These are phyloP conservation scores for Tylopilus plumbeoviolaceoides DNA, from an alignment of 768 basidiomycete genomes.

Conservation along the genomic window DNA sequence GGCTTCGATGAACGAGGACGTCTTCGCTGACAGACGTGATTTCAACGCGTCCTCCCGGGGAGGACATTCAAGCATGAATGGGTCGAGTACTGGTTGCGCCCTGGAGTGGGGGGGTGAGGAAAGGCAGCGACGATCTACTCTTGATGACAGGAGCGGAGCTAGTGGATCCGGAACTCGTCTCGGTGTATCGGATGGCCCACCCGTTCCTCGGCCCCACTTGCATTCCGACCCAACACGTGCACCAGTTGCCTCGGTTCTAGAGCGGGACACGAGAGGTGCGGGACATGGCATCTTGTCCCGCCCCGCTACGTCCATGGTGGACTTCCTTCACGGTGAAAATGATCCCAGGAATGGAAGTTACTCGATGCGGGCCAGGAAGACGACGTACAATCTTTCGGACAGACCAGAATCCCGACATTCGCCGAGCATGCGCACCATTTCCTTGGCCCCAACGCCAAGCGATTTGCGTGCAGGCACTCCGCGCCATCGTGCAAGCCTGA, in stretches of 20 bases:
- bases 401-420: slow-evolving; percentile 18
- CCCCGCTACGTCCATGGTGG: slow-evolving; percentile 56
- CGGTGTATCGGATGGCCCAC: slow-evolving; percentile 14
- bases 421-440: slow-evolving; percentile 5
- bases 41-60: slow-evolving; percentile 12
- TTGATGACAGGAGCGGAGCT: slow-evolving; percentile 22
- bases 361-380: slow-evolving; percentile 20
- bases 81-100: slow-evolving; percentile 5
- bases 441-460: slow-evolving; percentile 15
- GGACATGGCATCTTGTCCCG: slow-evolving; percentile 26
- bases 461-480: slow-evolving; percentile 14
- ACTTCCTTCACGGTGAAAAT: slow-evolving; percentile 35
- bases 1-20: slow-evolving; percentile 32
- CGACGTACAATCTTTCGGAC: slow-evolving; percentile 24
- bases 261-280: slow-evolving; percentile 22
- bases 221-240: slow-evolving; percentile 26
- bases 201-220: slow-evolving; percentile 19
- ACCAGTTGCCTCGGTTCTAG: slow-evolving; percentile 9
- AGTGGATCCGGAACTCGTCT: slow-evolving; percentile 22
- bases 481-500: slow-evolving; percentile 13
- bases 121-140: slow-evolving; percentile 13
- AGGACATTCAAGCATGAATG: slow-evolving; percentile 10
- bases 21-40: slow-evolving; percentile 31
- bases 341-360: slow-evolving; percentile 10
- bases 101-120: slow-evolving; percentile 27